These are phyloP conservation scores for Saccharomycopsis olivae DNA, from an alignment of 805 yeast genomes.

Conservation along the genomic window DNA sequence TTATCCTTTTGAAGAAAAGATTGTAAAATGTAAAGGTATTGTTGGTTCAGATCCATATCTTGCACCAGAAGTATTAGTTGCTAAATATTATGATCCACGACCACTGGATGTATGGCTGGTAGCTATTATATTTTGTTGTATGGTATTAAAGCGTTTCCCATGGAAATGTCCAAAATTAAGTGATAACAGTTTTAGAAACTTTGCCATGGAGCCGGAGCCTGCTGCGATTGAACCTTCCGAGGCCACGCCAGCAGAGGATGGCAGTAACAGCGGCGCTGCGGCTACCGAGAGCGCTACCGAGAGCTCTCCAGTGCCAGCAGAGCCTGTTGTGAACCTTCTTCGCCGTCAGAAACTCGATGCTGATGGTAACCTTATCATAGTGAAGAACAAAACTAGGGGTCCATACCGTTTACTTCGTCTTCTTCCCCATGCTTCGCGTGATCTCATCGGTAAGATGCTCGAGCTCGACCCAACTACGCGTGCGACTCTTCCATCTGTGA, in stretches of 20 bases:
- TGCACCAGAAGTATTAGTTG: constrained; percentile 66
- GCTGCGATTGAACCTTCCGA: constrained; percentile 51
- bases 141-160: constrained; percentile 77
- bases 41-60: constrained; percentile 83
- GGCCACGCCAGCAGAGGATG: constrained; percentile 61
- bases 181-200: constrained; percentile 63
- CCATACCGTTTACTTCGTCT: constrained; percentile 74
- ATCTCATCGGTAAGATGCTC: constrained; percentile 60
- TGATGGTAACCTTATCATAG: constrained; percentile 20
- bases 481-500: constrained; percentile 45
- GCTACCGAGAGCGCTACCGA: constrained; percentile 41
- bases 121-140: constrained; percentile 77
- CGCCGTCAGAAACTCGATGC: constrained; percentile 20
- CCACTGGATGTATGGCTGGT: constrained; percentile 78
- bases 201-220: constrained; percentile 33
- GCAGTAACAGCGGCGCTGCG: constrained; percentile 37
- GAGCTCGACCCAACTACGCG: constrained; percentile 50
- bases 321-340: constrained; percentile 6
- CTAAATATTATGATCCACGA: constrained; percentile 58
- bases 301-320: constrained; percentile 16
- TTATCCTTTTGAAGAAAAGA: constrained; percentile 58
- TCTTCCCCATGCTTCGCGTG: constrained; percentile 76
- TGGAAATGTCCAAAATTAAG: constrained; percentile 72
- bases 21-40: constrained; percentile 59
- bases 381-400: constrained; percentile 44